Conservation (phyloP, 2,329 filamentous ascomycete genomes). For the Aspergillus sp. region DNA sequence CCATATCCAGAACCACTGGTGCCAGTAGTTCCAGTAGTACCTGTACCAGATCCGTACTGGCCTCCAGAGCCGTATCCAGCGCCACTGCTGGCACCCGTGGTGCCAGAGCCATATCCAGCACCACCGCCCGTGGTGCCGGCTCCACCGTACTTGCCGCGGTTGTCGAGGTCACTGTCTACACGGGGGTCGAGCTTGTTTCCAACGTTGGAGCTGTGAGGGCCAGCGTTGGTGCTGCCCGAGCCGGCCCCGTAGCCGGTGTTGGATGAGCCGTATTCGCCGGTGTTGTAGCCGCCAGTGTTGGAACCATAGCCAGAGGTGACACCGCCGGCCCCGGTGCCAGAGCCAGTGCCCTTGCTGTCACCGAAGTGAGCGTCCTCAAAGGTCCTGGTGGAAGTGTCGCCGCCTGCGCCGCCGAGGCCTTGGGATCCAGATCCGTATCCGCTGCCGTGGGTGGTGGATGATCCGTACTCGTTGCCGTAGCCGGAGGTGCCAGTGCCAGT, state of each 20-base stretch:
- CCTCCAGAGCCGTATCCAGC: not conserved
- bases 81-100: not conserved
- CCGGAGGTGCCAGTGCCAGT: not conserved
- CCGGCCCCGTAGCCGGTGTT: not conserved
- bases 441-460: too few relatives aligned
- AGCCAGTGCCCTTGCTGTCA: too few relatives aligned
- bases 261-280: not conserved
- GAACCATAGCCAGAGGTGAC: too few relatives aligned
- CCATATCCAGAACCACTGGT: too few relatives aligned
- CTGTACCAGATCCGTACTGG: not conserved
- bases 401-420: too few relatives aligned
- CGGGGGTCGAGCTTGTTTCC: conserved; percentile 43
- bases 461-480: too few relatives aligned
- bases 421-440: too few relatives aligned
- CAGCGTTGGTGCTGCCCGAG: conserved; percentile 1
- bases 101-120: not conserved
- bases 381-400: not conserved
- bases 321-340: not conserved
- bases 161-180: conserved; percentile 14
- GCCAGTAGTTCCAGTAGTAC: not conserved
- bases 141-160: conserved; percentile 22
- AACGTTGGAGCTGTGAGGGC: conserved; percentile 17
- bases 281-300: too few relatives aligned
- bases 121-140: not conserved
- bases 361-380: not conserved